A percentile compares a stretch with the other conserved stretches of the same genome.
Conservation (phyloP, 371 early-diverging fungal species). For the Nematocida ironsii region DNA sequence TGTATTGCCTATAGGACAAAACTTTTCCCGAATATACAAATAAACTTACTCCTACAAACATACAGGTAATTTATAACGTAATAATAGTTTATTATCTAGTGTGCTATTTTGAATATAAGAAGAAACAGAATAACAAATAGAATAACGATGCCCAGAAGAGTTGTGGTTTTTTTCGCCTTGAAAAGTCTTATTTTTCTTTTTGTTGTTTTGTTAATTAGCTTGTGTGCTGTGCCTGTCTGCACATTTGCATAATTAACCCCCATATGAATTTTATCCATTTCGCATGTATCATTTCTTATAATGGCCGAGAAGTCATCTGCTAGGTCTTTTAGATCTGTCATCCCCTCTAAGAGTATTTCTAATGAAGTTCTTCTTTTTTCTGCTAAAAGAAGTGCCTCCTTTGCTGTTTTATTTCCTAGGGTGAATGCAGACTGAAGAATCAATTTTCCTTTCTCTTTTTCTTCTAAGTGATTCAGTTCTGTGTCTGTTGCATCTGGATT, state of each 20-base stretch:
- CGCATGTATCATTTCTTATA: constrained; percentile 8
- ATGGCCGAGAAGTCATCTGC: constrained; percentile 34
- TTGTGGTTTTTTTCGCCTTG: constrained; percentile 46
- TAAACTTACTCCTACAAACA: too few species aligned
- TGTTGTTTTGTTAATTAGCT: constrained; percentile 2
- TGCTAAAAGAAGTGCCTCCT: constrained; percentile 45
- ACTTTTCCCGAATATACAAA: too few species aligned
- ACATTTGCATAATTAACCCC: constrained; percentile 23
- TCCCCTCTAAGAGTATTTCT: constrained; percentile 33
- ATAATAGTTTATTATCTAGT: background rate
- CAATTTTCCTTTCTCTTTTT: constrained; percentile 14
- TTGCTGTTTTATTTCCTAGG: constrained; percentile 30
- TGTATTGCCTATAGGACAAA: too few species aligned
- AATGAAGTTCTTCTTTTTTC: constrained; percentile 43
- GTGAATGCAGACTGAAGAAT: constrained; percentile 49
- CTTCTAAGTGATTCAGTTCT: constrained; percentile 58
- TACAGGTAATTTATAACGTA: too few species aligned
- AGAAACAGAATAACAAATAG: constrained; percentile 1
- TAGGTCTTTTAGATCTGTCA: constrained; percentile 45
- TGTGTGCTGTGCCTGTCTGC: constrained; percentile 21
- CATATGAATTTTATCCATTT: constrained; percentile 36
- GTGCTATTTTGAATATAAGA: constrained; percentile 10
- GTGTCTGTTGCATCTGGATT: constrained; percentile 68
- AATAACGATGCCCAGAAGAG: background rate
- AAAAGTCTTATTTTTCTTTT: constrained; percentile 22